phyloP scores from a whole-genome alignment of 1,284 basidiomycete genomes.

The Ceratobasidium sp. region DNA sequence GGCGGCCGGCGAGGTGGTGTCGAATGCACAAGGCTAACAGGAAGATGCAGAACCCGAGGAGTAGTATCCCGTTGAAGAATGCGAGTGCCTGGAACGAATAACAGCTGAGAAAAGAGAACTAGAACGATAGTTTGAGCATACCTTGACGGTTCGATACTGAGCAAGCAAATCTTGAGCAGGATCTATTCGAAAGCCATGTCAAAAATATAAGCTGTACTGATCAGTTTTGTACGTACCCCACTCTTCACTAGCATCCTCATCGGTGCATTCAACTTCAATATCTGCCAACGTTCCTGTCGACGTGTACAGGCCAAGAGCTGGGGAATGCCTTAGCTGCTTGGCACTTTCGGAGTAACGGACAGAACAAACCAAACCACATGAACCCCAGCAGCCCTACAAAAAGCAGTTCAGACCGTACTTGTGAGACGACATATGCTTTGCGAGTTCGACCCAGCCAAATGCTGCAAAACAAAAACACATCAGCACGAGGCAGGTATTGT shows the following conservation, averaged over 20 bases:
- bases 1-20: constrained; percentile 71
- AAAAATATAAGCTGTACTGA: background rate
- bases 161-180: constrained; percentile 80
- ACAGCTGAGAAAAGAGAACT: background rate
- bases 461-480: constrained; percentile 23
- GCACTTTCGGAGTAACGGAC: constrained; percentile 6
- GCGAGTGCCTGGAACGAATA: constrained; percentile 74
- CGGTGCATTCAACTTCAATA: constrained; percentile 83
- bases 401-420: constrained; percentile 76
- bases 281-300: constrained; percentile 75
- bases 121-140: background rate
- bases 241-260: constrained; percentile 58
- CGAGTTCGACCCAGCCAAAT: constrained; percentile 43
- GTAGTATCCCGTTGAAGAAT: constrained; percentile 74
- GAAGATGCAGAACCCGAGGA: constrained; percentile 68
- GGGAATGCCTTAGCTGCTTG: constrained; percentile 25
- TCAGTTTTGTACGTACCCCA: constrained; percentile 25
- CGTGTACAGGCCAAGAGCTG: constrained; percentile 77
- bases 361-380: constrained; percentile 75
- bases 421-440: constrained; percentile 51
- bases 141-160: constrained; percentile 68
- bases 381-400: constrained; percentile 75
- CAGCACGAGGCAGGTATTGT: background rate
- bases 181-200: constrained; percentile 55
- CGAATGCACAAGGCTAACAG: constrained; percentile 72